Conservation (phyloP, 192 early-diverging fungal genomes). For the Diversispora eburnea region DNA sequence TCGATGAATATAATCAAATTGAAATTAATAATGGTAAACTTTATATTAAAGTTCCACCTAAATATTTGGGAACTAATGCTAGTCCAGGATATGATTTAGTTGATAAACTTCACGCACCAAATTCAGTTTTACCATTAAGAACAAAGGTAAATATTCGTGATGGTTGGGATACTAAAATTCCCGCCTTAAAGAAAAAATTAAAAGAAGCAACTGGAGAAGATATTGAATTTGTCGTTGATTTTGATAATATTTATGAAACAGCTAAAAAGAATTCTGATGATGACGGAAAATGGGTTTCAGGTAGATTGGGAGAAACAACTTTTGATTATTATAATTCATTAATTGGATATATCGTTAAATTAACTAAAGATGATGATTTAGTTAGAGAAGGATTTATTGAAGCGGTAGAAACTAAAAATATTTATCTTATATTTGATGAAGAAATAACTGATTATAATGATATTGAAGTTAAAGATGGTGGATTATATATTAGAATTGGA, state of each 20-base stretch:
- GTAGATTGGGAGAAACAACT: neutral
- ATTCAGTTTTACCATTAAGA: conserved; percentile 2
- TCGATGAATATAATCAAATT: conserved; percentile 12
- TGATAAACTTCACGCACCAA: conserved; percentile 13
- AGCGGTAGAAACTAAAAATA: neutral
- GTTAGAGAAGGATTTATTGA: conserved; percentile 17
- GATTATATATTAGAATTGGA: neutral
- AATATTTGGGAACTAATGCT: neutral
- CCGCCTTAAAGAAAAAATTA: conserved; percentile 11
- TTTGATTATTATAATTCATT: conserved; percentile 9
- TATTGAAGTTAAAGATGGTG: conserved; percentile 6
- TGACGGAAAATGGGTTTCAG: neutral
- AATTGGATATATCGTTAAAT: neutral
- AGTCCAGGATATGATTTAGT: neutral
- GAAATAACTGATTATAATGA: neutral
- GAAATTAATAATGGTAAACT: conserved; percentile 3
- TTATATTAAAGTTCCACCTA: neutral
- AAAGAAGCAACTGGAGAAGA: conserved; percentile 15
- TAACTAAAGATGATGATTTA: conserved; percentile 21
- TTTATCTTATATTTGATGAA: conserved; percentile 13
- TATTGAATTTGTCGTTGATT: conserved; percentile 8
- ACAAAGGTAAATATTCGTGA: conserved; percentile 19
- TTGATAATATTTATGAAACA: conserved; percentile 4
- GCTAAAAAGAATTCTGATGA: neutral
- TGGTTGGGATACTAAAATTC: conserved; percentile 15